These are phyloP conservation scores for Crithidia brevicula DNA, from an alignment of 208 protist species.

Conservation along the genomic window DNA sequence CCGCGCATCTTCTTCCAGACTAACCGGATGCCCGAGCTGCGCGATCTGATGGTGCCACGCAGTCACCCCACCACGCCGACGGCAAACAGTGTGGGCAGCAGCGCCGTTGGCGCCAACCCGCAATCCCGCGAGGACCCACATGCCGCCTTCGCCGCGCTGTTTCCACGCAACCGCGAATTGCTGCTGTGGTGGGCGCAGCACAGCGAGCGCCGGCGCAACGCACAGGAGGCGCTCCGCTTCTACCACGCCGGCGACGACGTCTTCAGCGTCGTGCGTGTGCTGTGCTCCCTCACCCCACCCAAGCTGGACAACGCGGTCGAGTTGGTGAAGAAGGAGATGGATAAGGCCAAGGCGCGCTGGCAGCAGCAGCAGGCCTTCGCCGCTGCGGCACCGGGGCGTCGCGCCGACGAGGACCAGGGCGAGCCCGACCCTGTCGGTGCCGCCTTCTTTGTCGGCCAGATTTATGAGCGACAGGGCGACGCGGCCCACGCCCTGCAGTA, in stretches of 20 bases:
- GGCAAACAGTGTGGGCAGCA: background rate
- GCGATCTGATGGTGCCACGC: constrained; percentile 73
- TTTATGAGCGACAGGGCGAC: constrained; percentile 85
- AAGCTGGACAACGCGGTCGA: constrained; percentile 88
- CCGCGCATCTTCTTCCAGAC: constrained; percentile 93
- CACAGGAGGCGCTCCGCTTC: constrained; percentile 90
- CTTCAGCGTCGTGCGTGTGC: constrained; percentile 91
- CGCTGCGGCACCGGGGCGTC: constrained; percentile 17
- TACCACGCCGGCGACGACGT: constrained; percentile 91
- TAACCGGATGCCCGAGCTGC: constrained; percentile 83
- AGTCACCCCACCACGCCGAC: constrained; percentile 20
- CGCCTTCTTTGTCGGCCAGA: constrained; percentile 93
- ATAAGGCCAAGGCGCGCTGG: constrained; percentile 54
- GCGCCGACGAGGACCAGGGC: constrained; percentile 15
- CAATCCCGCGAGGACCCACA: constrained; percentile 18
- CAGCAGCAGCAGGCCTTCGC: constrained; percentile 55
- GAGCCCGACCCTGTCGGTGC: constrained; percentile 80
- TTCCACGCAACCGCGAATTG: constrained; percentile 78
- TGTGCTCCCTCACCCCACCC: constrained; percentile 74
- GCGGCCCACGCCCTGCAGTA: constrained; percentile 85
- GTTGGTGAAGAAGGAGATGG: constrained; percentile 77
- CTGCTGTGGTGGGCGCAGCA: constrained; percentile 94
- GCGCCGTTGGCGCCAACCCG: background rate
- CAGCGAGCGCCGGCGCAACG: constrained; percentile 86
- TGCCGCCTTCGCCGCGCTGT: constrained; percentile 61